These are phyloP conservation scores for Phyllosticta citribraziliensis DNA, from an alignment of 2,329 filamentous ascomycete species.

Conservation along the genomic window DNA sequence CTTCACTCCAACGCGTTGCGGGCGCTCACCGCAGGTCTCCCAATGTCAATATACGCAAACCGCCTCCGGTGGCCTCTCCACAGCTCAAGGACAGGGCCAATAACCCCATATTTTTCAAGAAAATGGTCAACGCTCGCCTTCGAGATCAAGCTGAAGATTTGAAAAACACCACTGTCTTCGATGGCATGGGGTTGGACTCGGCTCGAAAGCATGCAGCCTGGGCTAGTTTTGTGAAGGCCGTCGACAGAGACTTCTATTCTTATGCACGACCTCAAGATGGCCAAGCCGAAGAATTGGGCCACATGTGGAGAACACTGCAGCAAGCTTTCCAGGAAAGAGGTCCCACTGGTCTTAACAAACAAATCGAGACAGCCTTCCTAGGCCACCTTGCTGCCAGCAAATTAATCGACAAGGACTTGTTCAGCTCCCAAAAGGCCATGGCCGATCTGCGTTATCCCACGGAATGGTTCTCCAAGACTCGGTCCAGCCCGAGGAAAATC, in stretches of 20 bases:
- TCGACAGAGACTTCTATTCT: background rate
- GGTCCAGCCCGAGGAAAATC: slow-evolving; percentile 68
- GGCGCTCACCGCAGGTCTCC: too few species aligned
- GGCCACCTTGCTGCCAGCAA: slow-evolving; percentile 20
- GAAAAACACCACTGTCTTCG: background rate
- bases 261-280: background rate
- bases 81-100: background rate
- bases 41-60: too few species aligned
- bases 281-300: background rate
- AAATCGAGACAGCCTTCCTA: slow-evolving; percentile 60
- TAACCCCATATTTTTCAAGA: background rate
- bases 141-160: background rate
- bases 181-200: background rate
- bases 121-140: background rate
- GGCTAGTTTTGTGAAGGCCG: background rate
- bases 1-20: background rate
- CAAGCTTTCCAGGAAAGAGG: slow-evolving; percentile 11
- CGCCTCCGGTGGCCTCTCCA: background rate
- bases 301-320: background rate
- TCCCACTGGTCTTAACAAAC: slow-evolving; percentile 39
- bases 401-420: slow-evolving; percentile 26
- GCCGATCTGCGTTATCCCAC: slow-evolving; percentile 81
- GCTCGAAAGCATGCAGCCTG: background rate
- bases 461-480: slow-evolving; percentile 85
- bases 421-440: slow-evolving; percentile 36